Percentiles rank a stretch among this genome's conserved stretches.
Evolutionary conservation across 1,139 yeast species (phyloP).

Genomic region (Blastobotrys persicus): DNA sequence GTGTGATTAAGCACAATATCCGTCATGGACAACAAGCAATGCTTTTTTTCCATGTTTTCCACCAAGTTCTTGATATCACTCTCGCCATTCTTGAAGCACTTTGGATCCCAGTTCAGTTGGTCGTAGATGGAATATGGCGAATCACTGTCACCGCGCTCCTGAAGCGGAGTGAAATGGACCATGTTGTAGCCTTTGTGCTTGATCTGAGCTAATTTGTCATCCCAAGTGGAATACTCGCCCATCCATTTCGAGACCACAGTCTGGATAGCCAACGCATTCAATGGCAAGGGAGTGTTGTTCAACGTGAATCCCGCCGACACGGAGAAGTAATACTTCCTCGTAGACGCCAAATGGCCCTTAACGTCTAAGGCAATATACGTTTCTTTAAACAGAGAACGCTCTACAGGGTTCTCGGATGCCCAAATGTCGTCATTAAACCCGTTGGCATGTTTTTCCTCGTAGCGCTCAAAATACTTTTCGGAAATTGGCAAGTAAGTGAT

Average conservation of each 20-base stretch:
- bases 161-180: slow-evolving; percentile 95
- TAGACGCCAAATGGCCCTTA: slow-evolving; percentile 26
- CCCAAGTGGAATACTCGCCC: slow-evolving; percentile 66
- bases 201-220: slow-evolving; percentile 56
- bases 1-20: slow-evolving; percentile 96
- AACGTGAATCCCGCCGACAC: slow-evolving; percentile 75
- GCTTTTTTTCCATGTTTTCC: slow-evolving; percentile 49
- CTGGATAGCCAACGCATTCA: slow-evolving; percentile 81
- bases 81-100: slow-evolving; percentile 50
- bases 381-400: slow-evolving; percentile 14
- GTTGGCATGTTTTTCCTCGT: slow-evolving; percentile 7
- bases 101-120: slow-evolving; percentile 74
- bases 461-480: slow-evolving; percentile 22
- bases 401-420: not conserved
- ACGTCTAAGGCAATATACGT: slow-evolving; percentile 16
- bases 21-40: slow-evolving; percentile 71
- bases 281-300: slow-evolving; percentile 56
- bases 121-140: slow-evolving; percentile 92
- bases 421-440: slow-evolving; percentile 12
- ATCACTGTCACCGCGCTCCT: slow-evolving; percentile 80
- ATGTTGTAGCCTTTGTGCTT: slow-evolving; percentile 81
- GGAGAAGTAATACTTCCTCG: slow-evolving; percentile 67
- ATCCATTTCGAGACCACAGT: slow-evolving; percentile 90
- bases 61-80: slow-evolving; percentile 50
- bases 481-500: slow-evolving; percentile 33